A percentile compares a stretch with the other conserved stretches of the same genome.
These are phyloP conservation scores for Setaria italica DNA, from an alignment of 202 grass and related monocot genomes.

Conservation along the genomic window DNA sequence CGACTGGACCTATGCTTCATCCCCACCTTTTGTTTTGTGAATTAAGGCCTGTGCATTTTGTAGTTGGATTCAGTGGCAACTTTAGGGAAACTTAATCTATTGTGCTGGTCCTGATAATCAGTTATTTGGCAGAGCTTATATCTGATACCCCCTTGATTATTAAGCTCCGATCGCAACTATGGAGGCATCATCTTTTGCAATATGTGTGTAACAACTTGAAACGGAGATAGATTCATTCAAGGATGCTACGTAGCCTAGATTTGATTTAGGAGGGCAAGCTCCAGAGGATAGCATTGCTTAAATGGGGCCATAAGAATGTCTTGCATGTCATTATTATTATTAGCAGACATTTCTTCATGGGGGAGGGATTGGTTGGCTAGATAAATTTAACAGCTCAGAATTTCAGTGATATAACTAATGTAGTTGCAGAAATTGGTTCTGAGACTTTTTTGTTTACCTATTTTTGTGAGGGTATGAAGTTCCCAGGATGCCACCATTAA, in stretches of 20 bases:
- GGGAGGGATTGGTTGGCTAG: conserved; percentile 17
- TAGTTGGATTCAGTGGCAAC: conserved; percentile 5
- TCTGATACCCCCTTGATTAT: not conserved
- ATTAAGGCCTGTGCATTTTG: conserved; percentile 27
- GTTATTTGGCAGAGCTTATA: conserved; percentile 15
- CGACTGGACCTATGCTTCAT: conserved; percentile 26
- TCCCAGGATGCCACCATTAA: conserved; percentile 33
- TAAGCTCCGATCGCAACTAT: not conserved
- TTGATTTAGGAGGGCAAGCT: conserved; percentile 31
- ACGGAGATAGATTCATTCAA: conserved; percentile 20
- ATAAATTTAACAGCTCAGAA: not conserved
- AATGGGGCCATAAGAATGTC: not conserved
- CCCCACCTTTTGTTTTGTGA: conserved; percentile 33
- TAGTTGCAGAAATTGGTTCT: conserved; percentile 15
- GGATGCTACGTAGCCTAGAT: not conserved
- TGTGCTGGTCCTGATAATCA: conserved; percentile 16
- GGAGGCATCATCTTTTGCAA: not conserved
- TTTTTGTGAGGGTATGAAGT: conserved; percentile 5
- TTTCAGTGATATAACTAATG: not conserved
- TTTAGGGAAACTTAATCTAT: not conserved
- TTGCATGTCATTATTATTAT: conserved; percentile 17
- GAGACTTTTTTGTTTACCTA: not conserved
- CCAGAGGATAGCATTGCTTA: not conserved
- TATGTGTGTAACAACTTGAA: conserved; percentile 3
- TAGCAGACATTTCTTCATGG: conserved; percentile 20